Base-by-base conservation (phyloP, 1,284 basidiomycete genomes). In the Cryptococcus wingfieldii region DNA sequence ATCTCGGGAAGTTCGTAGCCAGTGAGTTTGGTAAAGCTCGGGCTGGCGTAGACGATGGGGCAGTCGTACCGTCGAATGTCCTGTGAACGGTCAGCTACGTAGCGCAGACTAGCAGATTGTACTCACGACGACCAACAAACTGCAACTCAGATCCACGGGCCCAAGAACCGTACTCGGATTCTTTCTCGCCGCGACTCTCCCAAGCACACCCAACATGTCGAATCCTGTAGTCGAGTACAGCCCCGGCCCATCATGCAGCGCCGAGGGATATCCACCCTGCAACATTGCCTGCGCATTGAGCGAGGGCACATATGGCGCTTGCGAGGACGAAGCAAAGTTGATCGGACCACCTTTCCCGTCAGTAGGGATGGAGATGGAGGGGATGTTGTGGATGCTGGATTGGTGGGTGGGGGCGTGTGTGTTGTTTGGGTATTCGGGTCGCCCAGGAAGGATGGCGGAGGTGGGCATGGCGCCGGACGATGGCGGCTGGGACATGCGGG, bases 171-270 rank as follows among this genome's bases (percentile, higher is more conserved):
- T 83, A 57, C 82, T 84, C 1, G 90, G 90, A 64, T 88, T 83
- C 0, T 85, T 84, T 2, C 93, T 83, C 16, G 80, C 83, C 2
- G 83, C 86, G 14, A 97, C 86, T 12, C 89, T 82, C 5, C 86
- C 82, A 23, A 98, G 81, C 39, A 96, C 83, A 43, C 86, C 84
- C 50, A 98, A 80, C 55, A 94, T 82, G 71, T 98, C 93, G 63
- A 96, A 94, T 7, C 94, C 94, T 0, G 90, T 88, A 0, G 86
- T 79, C 1, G 90, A 93, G 78, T 97, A 97, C 12, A 86, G 61
- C 1, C 79, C 79, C 5, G 73, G 73, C 4, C 70, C 70, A 41
- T 71, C 70, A 2, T 61, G 39, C 13, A 68, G 44, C 13, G 55
- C 54, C 3, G 48, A 23, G 7, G 55, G 59, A 19, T 63, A 59